Conservation (phyloP, 2,329 filamentous ascomycete species). For the Colletotrichum melonis region DNA sequence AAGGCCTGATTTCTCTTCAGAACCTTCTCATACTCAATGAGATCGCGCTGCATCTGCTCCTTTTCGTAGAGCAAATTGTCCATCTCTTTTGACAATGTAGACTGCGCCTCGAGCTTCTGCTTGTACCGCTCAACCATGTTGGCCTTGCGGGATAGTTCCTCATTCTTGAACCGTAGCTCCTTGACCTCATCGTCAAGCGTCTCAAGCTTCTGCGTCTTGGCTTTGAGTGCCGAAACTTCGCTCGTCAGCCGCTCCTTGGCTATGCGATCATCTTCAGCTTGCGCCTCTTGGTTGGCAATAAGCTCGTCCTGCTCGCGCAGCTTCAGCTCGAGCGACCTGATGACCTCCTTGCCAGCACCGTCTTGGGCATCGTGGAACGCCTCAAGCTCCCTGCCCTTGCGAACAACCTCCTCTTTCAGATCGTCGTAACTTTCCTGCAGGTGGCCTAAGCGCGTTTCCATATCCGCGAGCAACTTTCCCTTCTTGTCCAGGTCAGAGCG, state of each 20-base stretch:
- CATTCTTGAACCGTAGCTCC: slow-evolving; percentile 68
- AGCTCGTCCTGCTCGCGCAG: slow-evolving; percentile 76
- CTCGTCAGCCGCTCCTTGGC: slow-evolving; percentile 58
- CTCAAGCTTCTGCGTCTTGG: slow-evolving; percentile 60
- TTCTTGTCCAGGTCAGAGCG: slow-evolving; percentile 63
- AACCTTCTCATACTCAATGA: slow-evolving; percentile 48
- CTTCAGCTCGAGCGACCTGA: slow-evolving; percentile 65
- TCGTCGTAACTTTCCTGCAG: slow-evolving; percentile 73
- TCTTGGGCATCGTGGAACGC: slow-evolving; percentile 61
- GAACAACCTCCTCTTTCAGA: slow-evolving; percentile 71
- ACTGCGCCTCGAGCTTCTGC: slow-evolving; percentile 70
- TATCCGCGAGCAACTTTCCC: slow-evolving; percentile 68
- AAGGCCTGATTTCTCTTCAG: slow-evolving; percentile 49
- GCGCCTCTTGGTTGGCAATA: slow-evolving; percentile 76
- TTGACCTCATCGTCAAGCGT: slow-evolving; percentile 69
- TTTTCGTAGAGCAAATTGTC: slow-evolving; percentile 66
- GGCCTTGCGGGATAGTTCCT: slow-evolving; percentile 70
- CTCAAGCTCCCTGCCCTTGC: slow-evolving; percentile 65
- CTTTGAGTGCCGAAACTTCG: slow-evolving; percentile 60
- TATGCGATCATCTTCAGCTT: slow-evolving; percentile 65
- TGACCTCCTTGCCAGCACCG: slow-evolving; percentile 63
- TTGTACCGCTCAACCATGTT: slow-evolving; percentile 72
- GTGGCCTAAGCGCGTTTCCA: slow-evolving; percentile 69
- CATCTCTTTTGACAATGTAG: slow-evolving; percentile 66
- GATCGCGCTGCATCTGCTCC: slow-evolving; percentile 62